phyloP scores from a whole-genome alignment of 805 yeast genomes.

The Metschnikowia amazonensis region DNA sequence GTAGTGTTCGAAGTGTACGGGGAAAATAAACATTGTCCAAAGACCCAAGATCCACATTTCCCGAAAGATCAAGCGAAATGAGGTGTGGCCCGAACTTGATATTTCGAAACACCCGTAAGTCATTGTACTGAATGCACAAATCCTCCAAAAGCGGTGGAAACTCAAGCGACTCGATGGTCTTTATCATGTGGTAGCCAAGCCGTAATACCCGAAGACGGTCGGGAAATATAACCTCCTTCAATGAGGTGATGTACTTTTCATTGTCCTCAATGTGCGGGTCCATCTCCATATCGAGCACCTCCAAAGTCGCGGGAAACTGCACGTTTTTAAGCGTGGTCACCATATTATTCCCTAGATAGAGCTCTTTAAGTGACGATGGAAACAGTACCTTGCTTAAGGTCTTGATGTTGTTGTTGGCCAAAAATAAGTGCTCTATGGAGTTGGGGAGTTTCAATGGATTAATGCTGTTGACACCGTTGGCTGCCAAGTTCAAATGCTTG shows the following conservation, averaged over 20 bases:
- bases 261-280: conserved; percentile 40
- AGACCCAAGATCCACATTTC: conserved; percentile 37
- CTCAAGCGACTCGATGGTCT: conserved; percentile 35
- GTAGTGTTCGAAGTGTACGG: conserved; percentile 34
- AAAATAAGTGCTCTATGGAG: conserved; percentile 34
- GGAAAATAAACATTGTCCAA: conserved; percentile 39
- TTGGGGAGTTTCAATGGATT: conserved; percentile 43
- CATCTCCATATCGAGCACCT: conserved; percentile 40
- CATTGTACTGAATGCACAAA: conserved; percentile 38
- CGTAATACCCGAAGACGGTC: conserved; percentile 32
- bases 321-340: conserved; percentile 45
- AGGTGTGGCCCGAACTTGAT: conserved; percentile 35
- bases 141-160: conserved; percentile 33
- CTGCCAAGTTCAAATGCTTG: conserved; percentile 30
- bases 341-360: conserved; percentile 40
- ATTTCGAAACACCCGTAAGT: conserved; percentile 33
- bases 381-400: conserved; percentile 42
- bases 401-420: conserved; percentile 40
- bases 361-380: conserved; percentile 32
- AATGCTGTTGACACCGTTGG: conserved; percentile 43
- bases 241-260: conserved; percentile 39
- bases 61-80: conserved; percentile 36
- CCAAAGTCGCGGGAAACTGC: conserved; percentile 34
- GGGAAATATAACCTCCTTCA: conserved; percentile 41
- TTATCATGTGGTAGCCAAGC: conserved; percentile 39